Evolutionary conservation across 148 eudicot species (phyloP).

Genomic region (Fagopyrum homotropicum): DNA sequence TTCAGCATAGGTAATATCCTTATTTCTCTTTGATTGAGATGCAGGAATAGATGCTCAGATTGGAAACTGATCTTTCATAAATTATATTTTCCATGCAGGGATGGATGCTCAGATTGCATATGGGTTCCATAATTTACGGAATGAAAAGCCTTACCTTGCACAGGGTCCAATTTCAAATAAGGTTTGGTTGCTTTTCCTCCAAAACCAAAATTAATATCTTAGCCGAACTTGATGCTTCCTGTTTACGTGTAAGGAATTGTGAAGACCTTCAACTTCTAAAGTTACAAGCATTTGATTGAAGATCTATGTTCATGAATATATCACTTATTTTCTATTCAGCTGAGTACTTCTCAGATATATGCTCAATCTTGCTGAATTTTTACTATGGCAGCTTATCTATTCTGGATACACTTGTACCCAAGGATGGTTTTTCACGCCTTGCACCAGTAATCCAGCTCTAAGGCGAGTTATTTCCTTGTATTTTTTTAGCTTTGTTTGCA

Average conservation of each 20-base stretch:
- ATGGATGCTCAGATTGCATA: slow-evolving; percentile 97
- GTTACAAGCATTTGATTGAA: background rate
- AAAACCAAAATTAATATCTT: too few species aligned
- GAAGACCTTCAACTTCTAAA: too few species aligned
- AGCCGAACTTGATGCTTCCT: too few species aligned
- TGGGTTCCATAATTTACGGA: slow-evolving; percentile 78
- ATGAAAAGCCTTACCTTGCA: slow-evolving; percentile 89
- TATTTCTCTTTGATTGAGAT: background rate
- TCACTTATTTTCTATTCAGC: background rate
- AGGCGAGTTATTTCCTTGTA: slow-evolving; percentile 33
- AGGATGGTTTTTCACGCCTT: slow-evolving; percentile 96
- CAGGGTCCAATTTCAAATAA: slow-evolving; percentile 87
- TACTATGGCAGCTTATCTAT: slow-evolving; percentile 58
- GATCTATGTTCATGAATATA: background rate
- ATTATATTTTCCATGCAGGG: slow-evolving; percentile 26
- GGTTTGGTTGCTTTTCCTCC: slow-evolving; percentile 29
- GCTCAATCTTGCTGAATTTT: background rate
- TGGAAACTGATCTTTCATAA: too few species aligned
- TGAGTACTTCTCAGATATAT: background rate
- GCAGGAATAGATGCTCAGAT: slow-evolving; percentile 95
- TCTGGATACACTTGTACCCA: slow-evolving; percentile 87
- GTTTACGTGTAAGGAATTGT: too few species aligned
- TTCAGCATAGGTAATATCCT: slow-evolving; percentile 46
- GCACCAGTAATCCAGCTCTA: slow-evolving; percentile 66
- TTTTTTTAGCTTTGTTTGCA: too few species aligned